phyloP scores from a whole-genome alignment of 306 rosid genomes.

The Psophocarpus tetragonolobus region DNA sequence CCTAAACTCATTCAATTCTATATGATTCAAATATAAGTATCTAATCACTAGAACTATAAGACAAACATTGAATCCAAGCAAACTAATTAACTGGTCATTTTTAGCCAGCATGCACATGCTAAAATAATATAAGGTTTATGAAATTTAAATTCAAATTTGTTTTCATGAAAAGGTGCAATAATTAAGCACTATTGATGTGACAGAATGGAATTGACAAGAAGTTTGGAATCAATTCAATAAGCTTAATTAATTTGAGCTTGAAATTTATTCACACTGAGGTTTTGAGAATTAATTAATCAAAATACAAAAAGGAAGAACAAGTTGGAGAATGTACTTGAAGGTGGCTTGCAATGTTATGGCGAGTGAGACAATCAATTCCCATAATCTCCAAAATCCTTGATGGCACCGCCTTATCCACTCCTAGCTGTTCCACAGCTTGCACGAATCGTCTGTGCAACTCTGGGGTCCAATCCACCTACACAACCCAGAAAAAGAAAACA shows the following conservation, averaged over 20 bases:
- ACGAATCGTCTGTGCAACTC: slow-evolving; percentile 87
- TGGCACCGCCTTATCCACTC: slow-evolving; percentile 97
- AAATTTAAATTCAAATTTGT: background rate
- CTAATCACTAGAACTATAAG: background rate
- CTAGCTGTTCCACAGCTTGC: slow-evolving; percentile 95
- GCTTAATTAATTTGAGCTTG: background rate
- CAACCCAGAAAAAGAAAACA: background rate
- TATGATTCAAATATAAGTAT: no score
- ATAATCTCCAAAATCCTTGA: slow-evolving; percentile 92
- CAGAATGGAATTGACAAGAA: background rate
- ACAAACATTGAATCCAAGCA: background rate
- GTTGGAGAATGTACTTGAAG: slow-evolving; percentile 62
- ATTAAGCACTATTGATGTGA: background rate
- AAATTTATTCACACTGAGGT: background rate
- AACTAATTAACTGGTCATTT: background rate
- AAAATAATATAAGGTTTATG: background rate
- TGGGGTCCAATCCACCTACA: slow-evolving; percentile 98
- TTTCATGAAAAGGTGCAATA: background rate
- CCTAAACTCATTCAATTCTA: no score
- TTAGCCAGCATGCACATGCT: background rate
- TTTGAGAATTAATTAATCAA: no score
- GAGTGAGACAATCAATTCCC: slow-evolving; percentile 96
- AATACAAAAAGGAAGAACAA: background rate
- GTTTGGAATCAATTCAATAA: background rate
- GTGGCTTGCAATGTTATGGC: slow-evolving; percentile 97